Conservation (phyloP, 352 stramenopile genomes). For the Albugo laibachii region DNA sequence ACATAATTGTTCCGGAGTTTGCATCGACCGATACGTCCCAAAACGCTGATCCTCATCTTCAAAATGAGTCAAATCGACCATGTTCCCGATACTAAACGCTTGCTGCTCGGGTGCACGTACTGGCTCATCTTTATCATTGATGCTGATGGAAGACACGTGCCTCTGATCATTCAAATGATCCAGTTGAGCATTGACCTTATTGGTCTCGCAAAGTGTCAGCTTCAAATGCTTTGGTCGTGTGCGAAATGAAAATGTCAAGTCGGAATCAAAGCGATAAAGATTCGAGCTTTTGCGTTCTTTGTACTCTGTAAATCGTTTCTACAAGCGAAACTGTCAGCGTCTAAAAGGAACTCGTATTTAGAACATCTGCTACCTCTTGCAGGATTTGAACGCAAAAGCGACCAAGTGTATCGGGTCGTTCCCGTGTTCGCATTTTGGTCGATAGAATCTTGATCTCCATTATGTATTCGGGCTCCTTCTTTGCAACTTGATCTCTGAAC, state of each 20-base stretch:
- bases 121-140: slow-evolving; percentile 22
- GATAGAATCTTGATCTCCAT: slow-evolving; percentile 75
- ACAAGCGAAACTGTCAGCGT: no score
- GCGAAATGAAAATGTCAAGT: slow-evolving; percentile 47
- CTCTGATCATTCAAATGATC: slow-evolving; percentile 8
- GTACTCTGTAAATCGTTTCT: no score
- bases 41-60: no score
- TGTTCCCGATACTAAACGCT: no score
- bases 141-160: slow-evolving; percentile 22
- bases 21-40: no score
- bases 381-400: no score
- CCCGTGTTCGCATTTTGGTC: slow-evolving; percentile 7
- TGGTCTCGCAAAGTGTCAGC: slow-evolving; percentile 49
- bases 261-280: slow-evolving; percentile 68
- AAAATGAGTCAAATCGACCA: no score
- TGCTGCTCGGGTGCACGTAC: no score
- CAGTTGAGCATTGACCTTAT: slow-evolving; percentile 2
- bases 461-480: slow-evolving; percentile 38
- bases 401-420: no score
- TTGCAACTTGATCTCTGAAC: slow-evolving; percentile 41
- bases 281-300: slow-evolving; percentile 26
- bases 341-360: no score
- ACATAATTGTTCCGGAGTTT: no score
- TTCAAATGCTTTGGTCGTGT: slow-evolving; percentile 42
- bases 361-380: no score